These are phyloP conservation scores for Blastobotrys indianensis DNA, from an alignment of 1,139 yeast species.

Conservation along the genomic window DNA sequence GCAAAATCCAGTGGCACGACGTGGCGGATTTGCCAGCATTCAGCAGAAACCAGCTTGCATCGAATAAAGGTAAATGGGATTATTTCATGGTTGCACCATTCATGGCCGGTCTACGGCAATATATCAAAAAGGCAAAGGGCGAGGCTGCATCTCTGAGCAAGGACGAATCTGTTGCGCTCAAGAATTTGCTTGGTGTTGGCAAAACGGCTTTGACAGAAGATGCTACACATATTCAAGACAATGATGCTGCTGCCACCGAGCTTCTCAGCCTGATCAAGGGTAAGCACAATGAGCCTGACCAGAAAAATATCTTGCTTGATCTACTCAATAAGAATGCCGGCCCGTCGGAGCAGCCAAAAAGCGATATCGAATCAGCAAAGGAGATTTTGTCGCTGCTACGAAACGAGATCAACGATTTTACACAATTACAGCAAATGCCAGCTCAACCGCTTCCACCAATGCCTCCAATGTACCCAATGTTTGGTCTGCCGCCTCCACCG, in stretches of 20 bases:
- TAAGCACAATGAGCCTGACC: slow-evolving; percentile 4
- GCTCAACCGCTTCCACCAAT: slow-evolving; percentile 22
- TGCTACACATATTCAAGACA: slow-evolving; percentile 12
- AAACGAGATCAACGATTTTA: slow-evolving; percentile 20
- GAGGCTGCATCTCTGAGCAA: slow-evolving; percentile 27
- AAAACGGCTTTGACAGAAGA: slow-evolving; percentile 17
- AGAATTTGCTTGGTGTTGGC: slow-evolving; percentile 31
- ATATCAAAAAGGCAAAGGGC: slow-evolving; percentile 31
- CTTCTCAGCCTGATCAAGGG: slow-evolving; percentile 23
- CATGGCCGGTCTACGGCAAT: slow-evolving; percentile 30
- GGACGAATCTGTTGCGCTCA: slow-evolving; percentile 32
- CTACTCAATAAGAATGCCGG: slow-evolving; percentile 18
- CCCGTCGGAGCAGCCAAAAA: slow-evolving; percentile 12
- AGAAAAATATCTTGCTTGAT: slow-evolving; percentile 26
- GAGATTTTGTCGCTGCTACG: slow-evolving; percentile 30
- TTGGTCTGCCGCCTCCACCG: not conserved
- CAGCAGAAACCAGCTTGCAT: slow-evolving; percentile 16
- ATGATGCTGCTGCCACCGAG: slow-evolving; percentile 12
- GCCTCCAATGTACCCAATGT: slow-evolving; percentile 5
- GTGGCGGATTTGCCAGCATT: slow-evolving; percentile 43
- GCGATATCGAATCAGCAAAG: slow-evolving; percentile 28
- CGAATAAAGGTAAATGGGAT: slow-evolving; percentile 17
- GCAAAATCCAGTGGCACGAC: slow-evolving; percentile 56
- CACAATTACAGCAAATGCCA: slow-evolving; percentile 3
- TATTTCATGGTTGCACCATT: slow-evolving; percentile 39